Evolutionary conservation across 2,329 filamentous ascomycete species (phyloP), one percentile per base, ranked within the genome.

Genomic region (Dothistroma septosporum): DNA sequence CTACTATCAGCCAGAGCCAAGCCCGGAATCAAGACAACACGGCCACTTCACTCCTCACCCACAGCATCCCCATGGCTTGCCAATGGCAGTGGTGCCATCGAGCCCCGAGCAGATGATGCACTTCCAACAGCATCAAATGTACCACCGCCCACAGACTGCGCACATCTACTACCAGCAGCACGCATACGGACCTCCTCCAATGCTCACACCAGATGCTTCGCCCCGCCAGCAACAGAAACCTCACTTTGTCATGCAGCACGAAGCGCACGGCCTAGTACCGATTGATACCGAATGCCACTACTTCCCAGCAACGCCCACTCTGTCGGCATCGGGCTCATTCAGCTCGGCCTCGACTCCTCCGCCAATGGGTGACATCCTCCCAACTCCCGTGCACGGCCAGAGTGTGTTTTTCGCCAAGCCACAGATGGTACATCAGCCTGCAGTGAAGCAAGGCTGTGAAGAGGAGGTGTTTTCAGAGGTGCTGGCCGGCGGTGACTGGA

Each of bases 261-360:
- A 78, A 19, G 46, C 64, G 50, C 67, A 66, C 21, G 62, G 59
- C 24, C 46, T 61, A 24, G 77, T 74, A 69, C 77, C 74, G 71
- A 78, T 96, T 66, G 89, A 96, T 76, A 91, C 90, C 16, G 88
- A 92, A 68, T 84, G 89, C 68, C 76, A 81, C 68, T 90, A 87
- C 77, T 91, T 90, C 72, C 92, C 92, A 35, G 87, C 91, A 8
- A 97, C 92, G 21, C 92, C 92, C 53, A 89, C 92, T 50, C 83
- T 97, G 70, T 96, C 92, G 24, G 87, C 89, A 2, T 88, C 91
- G 32, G 89, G 89, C 67, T 96, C 92, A 78, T 87, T 85, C 65
- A 96, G 92, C 81, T 87, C 85, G 59, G 88, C 91, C 71, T 91
- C 90, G 79, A 96, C 91, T 82, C 91, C 93, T 32, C 84, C 83